Evolutionary conservation across 495 filamentous ascomycete genomes (phyloP), one percentile per base, ranked within the genome.

Genomic region (Neurospora sp.): DNA sequence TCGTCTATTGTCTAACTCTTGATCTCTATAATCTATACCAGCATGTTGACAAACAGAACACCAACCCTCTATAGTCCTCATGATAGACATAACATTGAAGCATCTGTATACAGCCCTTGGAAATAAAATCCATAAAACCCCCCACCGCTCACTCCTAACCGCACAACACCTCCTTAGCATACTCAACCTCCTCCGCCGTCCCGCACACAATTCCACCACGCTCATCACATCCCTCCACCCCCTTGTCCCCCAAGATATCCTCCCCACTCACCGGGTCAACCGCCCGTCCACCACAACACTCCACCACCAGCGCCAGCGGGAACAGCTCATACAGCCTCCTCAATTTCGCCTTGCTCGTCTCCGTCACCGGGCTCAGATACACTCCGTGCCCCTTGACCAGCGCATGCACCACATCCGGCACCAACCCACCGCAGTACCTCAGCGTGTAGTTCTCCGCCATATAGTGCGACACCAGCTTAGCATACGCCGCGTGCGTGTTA

Each of bases 311-410:
- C 8, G 85, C 86, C 31, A 88, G 70, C 68, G 86, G 86, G 71
- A 79, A 79, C 38, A 87, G 70, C 78, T 88, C 86, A 71, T 85
- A 87, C 42, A 87, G 72, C 48, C 83, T 76, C 69, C 86, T 76
- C 74, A 88, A 73, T 79, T 88, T 87, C 3, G 86, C 85, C 78
- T 79, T 79, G 72, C 82, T 85, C 20, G 71, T 74, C 3, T 41
- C 73, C 11, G 83, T 85, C 20, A 85, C 84, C 1, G 86, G 86
- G 5, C 82, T 86, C 38, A 87, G 40, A 72, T 87, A 88, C 8
- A 87, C 74, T 4, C 86, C 86, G 38, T 87, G 83, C 0, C 86
- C 86, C 75, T 87, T 86, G 20, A 86, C 82, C 9, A 88, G 74
- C 61, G 83, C 80, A 35, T 87, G 86, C 53, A 84, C 85, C 1